phyloP scores from a whole-genome alignment of 148 eudicot species.

The Salicornia ramosissima region DNA sequence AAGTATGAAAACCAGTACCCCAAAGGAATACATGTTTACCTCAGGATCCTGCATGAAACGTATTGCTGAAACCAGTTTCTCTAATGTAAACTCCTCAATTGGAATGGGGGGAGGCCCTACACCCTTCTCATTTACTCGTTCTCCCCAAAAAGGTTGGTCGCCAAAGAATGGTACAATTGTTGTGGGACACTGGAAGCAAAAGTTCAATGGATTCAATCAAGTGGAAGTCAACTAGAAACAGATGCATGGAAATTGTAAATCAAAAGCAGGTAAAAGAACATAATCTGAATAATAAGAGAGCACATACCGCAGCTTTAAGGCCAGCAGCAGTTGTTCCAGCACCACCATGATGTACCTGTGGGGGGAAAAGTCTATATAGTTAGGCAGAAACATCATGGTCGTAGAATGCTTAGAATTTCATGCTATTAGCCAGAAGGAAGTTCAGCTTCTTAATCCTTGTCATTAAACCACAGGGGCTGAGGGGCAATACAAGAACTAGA shows the following conservation, averaged over 20 bases:
- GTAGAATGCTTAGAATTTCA: background rate
- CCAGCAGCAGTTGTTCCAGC: conserved; percentile 89
- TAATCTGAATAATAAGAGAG: background rate
- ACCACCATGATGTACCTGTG: conserved; percentile 81
- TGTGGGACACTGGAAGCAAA: conserved; percentile 70
- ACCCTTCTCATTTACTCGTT: conserved; percentile 71
- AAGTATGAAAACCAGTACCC: no score
- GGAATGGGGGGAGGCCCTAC: conserved; percentile 86
- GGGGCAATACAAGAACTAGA: background rate
- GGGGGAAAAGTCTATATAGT: background rate
- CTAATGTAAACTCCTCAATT: conserved; percentile 59
- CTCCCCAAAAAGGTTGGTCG: conserved; percentile 98
- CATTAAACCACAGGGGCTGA: background rate
- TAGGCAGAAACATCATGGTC: background rate
- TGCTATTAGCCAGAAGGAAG: background rate
- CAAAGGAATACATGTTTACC: conserved; percentile 43
- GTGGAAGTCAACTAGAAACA: background rate
- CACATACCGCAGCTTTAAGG: conserved; percentile 67
- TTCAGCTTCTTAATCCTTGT: background rate
- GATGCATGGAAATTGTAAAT: background rate
- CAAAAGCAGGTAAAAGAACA: background rate
- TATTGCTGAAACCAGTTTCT: conserved; percentile 58
- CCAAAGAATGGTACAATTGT: conserved; percentile 92
- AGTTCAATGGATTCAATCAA: conserved; percentile 1
- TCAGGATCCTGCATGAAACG: conserved; percentile 58